Evolutionary conservation across 495 filamentous ascomycete species (phyloP), one percentile per base, ranked within the genome.

Genomic region (Terfezia claveryi): DNA sequence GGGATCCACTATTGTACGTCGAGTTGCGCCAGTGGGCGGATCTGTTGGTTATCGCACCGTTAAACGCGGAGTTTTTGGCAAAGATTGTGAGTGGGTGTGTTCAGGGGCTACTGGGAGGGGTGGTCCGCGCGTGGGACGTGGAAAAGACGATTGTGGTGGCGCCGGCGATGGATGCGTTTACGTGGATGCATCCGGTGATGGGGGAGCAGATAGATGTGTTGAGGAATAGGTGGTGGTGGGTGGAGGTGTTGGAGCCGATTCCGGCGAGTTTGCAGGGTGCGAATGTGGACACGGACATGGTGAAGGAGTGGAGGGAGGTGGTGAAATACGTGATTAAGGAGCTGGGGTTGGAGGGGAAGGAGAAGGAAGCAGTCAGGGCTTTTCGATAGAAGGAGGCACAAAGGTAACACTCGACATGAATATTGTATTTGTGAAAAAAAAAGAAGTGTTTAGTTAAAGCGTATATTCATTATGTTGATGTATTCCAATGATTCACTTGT

Each of bases 41-140:
- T 68, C 57, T 94, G 11, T 68, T 94, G 10, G 76, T 88, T 10
- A 77, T 94, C 57, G 83, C 84, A 11, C 88, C 87, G 49, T 61
- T 85, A 57, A 78, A 70, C 53, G 86, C 87, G 32, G 89, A 92
- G 65, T 79, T 78, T 4, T 66, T 95, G 59, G 87, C 84, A 1
- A 93, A 91, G 66, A 78, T 89, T 59, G 73, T 70, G 0, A 67
- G 68, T 12, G 86, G 86, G 1, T 68, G 85, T 38, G 70, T 74
- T 4, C 82, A 87, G 61, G 77, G 81, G 50, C 69, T 89, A 10
- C 60, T 93, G 4, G 72, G 76, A 10, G 79, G 74, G 37, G 80
- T 89, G 0, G 73, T 94, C n/a, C 70, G 88, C 20, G 88, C 88
- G 0, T 94, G 89, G 89, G 88, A 94, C 67, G 80, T 49, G 16